phyloP scores from a whole-genome alignment of 1,139 yeast genomes.

The Candida dubliniensis region DNA sequence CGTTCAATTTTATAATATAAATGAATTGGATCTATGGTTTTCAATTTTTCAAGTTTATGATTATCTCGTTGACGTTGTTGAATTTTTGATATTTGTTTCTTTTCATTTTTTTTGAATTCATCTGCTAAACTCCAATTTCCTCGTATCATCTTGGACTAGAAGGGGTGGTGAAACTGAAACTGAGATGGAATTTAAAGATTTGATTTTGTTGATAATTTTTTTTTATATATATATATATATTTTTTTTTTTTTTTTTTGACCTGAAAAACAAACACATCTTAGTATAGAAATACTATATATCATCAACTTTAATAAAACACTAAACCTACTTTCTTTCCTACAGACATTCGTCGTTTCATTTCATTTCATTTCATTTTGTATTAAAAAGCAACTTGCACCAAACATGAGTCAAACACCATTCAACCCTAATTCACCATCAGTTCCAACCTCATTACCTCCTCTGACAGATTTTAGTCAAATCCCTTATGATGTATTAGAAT shows the following conservation, averaged over 20 bases:
- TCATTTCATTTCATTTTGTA: not conserved
- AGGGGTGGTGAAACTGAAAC: not conserved
- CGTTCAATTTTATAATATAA: conserved; percentile 31
- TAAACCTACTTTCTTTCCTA: too few relatives aligned
- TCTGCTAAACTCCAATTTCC: conserved; percentile 46
- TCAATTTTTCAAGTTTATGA: conserved; percentile 27
- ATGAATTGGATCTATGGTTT: conserved; percentile 33
- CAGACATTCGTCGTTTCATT: too few relatives aligned
- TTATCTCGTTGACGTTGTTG: conserved; percentile 42
- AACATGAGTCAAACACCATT: conserved; percentile 16
- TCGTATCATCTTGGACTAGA: conserved; percentile 28
- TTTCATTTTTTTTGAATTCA: conserved; percentile 41
- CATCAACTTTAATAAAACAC: not conserved
- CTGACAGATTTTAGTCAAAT: conserved; percentile 26
- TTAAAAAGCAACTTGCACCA: not conserved
- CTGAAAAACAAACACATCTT: too few relatives aligned
- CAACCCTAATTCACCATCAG: conserved; percentile 9
- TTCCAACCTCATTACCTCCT: conserved; percentile 6
- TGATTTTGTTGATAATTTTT: too few relatives aligned
- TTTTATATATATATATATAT: too few relatives aligned
- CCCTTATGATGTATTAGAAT: conserved; percentile 43
- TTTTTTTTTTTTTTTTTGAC: not conserved
- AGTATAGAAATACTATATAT: too few relatives aligned
- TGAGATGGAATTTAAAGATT: too few relatives aligned
- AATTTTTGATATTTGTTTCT: conserved; percentile 35